Conservation (phyloP, 306 rosid genomes). For the Cucumis hystrix region DNA sequence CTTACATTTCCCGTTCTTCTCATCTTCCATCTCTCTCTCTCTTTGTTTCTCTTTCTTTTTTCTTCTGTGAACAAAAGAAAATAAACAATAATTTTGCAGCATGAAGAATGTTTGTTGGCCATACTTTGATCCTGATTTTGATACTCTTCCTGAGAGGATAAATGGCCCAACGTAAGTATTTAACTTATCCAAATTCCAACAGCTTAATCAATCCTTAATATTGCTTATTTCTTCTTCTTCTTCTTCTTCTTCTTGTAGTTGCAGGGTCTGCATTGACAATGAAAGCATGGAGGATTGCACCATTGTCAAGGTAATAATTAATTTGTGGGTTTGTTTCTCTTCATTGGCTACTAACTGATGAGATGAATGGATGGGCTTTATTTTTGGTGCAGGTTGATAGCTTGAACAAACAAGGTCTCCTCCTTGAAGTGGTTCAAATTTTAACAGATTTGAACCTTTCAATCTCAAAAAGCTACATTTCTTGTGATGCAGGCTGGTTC, state of each 20-base stretch:
- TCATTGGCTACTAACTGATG: background rate
- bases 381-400: constrained; percentile 38
- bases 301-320: constrained; percentile 37
- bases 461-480: constrained; percentile 50
- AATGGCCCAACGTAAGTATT: constrained; percentile 54
- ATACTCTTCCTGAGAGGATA: constrained; percentile 44
- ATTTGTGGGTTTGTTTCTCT: background rate
- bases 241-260: constrained; percentile 20
- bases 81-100: constrained; percentile 14
- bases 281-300: constrained; percentile 57
- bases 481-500: constrained; percentile 70
- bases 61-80: background rate
- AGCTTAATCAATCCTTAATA: background rate
- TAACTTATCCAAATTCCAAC: background rate
- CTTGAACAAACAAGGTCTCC: constrained; percentile 54
- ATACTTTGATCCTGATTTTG: constrained; percentile 70
- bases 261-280: constrained; percentile 54
- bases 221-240: background rate
- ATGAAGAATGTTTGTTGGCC: constrained; percentile 57
- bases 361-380: background rate
- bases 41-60: background rate
- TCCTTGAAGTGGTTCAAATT: constrained; percentile 57
- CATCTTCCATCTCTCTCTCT: background rate
- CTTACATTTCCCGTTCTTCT: background rate
- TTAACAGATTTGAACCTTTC: constrained; percentile 62